These are phyloP conservation scores for Termitomyces sp. DNA, from an alignment of 1,284 basidiomycete genomes.

Conservation along the genomic window DNA sequence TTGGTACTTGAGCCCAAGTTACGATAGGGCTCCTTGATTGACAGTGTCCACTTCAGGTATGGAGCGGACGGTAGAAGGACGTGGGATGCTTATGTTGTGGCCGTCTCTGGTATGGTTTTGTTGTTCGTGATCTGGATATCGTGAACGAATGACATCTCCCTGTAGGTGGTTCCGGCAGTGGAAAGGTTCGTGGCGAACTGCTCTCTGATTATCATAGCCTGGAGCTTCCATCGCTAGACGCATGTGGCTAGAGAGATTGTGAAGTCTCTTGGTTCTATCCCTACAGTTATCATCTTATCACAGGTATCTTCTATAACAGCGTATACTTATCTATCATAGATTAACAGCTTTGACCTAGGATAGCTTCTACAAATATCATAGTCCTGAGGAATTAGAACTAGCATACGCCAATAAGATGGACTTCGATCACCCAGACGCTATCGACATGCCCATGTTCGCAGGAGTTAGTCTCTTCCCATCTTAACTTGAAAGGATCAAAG, in stretches of 20 bases:
- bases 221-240: conserved; percentile 49
- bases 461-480: conserved; percentile 43
- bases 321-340: not conserved
- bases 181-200: conserved; percentile 64
- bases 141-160: not conserved
- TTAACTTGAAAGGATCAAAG: not conserved
- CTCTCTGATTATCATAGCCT: conserved; percentile 7
- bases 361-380: conserved; percentile 87
- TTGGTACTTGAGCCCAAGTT: conserved; percentile 44
- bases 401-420: conserved; percentile 87
- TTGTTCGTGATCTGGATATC: conserved; percentile 5
- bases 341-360: conserved; percentile 48
- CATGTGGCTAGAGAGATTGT: conserved; percentile 89
- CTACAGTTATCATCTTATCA: conserved; percentile 84
- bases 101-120: conserved; percentile 70
- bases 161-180: conserved; percentile 85
- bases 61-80: conserved; percentile 65
- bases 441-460: conserved; percentile 87
- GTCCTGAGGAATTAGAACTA: conserved; percentile 70
- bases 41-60: conserved; percentile 50
- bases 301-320: conserved; percentile 44
- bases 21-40: conserved; percentile 12
- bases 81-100: conserved; percentile 85
- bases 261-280: conserved; percentile 75
- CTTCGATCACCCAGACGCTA: conserved; percentile 91